Evolutionary conservation across 2,329 filamentous ascomycete species (phyloP), one percentile per base, ranked within the genome.

Genomic region (Aspergillus candidus): DNA sequence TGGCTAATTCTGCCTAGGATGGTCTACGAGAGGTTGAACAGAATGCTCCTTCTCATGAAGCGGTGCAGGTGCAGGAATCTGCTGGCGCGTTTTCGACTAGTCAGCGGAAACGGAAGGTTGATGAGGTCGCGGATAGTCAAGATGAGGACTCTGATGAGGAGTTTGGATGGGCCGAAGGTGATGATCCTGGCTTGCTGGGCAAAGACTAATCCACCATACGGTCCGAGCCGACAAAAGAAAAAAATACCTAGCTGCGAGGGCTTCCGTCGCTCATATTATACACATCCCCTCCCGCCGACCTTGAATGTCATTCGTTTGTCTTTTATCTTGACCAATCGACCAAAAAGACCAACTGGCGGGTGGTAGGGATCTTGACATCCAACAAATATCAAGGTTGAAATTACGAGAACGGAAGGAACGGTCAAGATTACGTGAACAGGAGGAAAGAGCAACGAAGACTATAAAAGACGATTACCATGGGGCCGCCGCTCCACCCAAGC

Each of bases 71-170:
- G 35, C 34, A 35, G 17, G 31, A 47, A 50, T 17, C 50, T 46
- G 6, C 41, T 35, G 14, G 38, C 3, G 15, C 43, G 39, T 18
- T 43, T 43, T 35, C 39, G n/a, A 22, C 30, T 44, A 51, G 15
- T 48, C 57, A 42, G 51, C 53, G 62, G 13, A 73, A 73, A 51
- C 65, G 71, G 17, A 73, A 72, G 45, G 59, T 65, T 12, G 60
- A 65, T 32, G 69, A 72, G 51, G 61, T 71, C 27, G 65, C 66
- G 3, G 68, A 72, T 47, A 72, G 68, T 36, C 68, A 72, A 38
- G 70, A 71, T 31, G 70, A 71, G 30, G 62, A 62, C 17, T 67
- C 64, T 2, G 60, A 62, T 13, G 58, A 54, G 7, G 58, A 62
- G 17, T 59, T 54, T 31, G 57, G 56, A 30, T 66, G 58, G 59